Evolutionary conservation across 805 yeast species (phyloP).

Genomic region (Cyberlindnera mrakii): DNA sequence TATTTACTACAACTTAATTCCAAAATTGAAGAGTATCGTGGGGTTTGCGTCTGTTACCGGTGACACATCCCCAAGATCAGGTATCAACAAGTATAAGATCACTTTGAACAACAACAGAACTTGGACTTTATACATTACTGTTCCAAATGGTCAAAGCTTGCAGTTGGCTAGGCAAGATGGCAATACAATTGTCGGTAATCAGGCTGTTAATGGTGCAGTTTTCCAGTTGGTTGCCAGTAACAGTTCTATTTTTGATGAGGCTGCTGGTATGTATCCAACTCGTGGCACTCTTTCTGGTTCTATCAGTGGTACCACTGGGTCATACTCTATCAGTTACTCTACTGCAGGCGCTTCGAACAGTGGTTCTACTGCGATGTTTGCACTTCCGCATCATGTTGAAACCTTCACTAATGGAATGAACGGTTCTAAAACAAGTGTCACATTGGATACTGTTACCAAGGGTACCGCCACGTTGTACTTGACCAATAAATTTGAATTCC

Average conservation of each 20-base stretch:
- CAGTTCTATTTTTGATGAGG: conserved; percentile 43
- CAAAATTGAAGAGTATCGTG: conserved; percentile 52
- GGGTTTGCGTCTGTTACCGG: conserved; percentile 51
- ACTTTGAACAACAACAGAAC: conserved; percentile 46
- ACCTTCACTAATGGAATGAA: conserved; percentile 31
- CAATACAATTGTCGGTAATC: conserved; percentile 37
- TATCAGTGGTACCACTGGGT: conserved; percentile 31
- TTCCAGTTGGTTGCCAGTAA: conserved; percentile 60
- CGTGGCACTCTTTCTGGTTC: conserved; percentile 39
- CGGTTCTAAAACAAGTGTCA: conserved; percentile 27
- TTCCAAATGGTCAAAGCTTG: conserved; percentile 35
- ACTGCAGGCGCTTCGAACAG: conserved; percentile 40
- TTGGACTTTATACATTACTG: conserved; percentile 65
- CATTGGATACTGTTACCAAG: conserved; percentile 42
- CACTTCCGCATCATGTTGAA: conserved; percentile 60
- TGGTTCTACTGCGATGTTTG: conserved; percentile 45
- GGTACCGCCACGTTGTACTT: conserved; percentile 42
- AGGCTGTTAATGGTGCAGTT: conserved; percentile 40
- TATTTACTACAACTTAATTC: conserved; percentile 45
- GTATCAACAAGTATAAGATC: conserved; percentile 48
- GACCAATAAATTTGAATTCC: conserved; percentile 34
- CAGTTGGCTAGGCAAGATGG: conserved; percentile 25
- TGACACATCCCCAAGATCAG: conserved; percentile 31
- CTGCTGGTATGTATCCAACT: conserved; percentile 59
- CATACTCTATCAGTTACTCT: conserved; percentile 38